Evolutionary conservation across 2,329 filamentous ascomycete genomes (phyloP).

Genomic region (Paramyrothecium roridum): DNA sequence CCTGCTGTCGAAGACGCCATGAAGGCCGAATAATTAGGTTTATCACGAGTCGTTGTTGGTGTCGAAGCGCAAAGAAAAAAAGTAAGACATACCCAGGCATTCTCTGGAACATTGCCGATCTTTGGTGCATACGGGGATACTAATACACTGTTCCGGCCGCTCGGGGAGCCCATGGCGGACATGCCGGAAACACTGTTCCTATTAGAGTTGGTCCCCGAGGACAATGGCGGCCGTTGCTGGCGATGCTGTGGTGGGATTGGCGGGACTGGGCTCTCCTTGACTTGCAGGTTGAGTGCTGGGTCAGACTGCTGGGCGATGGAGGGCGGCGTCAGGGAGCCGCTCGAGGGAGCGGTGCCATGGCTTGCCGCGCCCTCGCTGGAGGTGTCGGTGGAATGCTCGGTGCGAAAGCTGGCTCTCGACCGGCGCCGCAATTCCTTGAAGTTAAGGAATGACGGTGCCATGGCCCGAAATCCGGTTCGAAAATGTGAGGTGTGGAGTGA

Average conservation of each 20-base stretch:
- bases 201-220: constrained; percentile 40
- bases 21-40: too few relatives aligned
- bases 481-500: neutral
- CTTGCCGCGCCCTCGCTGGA: constrained; percentile 57
- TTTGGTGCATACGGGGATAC: constrained; percentile 79
- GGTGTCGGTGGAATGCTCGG: constrained; percentile 58
- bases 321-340: constrained; percentile 71
- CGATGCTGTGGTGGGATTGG: constrained; percentile 12
- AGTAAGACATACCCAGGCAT: constrained; percentile 69
- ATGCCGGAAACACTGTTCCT: constrained; percentile 64
- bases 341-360: constrained; percentile 60
- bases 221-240: constrained; percentile 32
- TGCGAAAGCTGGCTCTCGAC: constrained; percentile 71
- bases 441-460: constrained; percentile 65
- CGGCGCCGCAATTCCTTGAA: constrained; percentile 71
- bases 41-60: neutral
- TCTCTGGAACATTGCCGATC: constrained; percentile 75
- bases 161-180: constrained; percentile 55
- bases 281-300: constrained; percentile 59
- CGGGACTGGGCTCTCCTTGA: constrained; percentile 36
- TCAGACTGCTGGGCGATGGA: constrained; percentile 67
- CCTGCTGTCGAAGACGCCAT: too few relatives aligned
- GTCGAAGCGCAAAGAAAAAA: constrained; percentile 9
- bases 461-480: constrained; percentile 21
- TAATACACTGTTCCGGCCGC: constrained; percentile 54